These are phyloP conservation scores for Dujonia santamariae DNA, from an alignment of 1,139 yeast species.

Conservation along the genomic window DNA sequence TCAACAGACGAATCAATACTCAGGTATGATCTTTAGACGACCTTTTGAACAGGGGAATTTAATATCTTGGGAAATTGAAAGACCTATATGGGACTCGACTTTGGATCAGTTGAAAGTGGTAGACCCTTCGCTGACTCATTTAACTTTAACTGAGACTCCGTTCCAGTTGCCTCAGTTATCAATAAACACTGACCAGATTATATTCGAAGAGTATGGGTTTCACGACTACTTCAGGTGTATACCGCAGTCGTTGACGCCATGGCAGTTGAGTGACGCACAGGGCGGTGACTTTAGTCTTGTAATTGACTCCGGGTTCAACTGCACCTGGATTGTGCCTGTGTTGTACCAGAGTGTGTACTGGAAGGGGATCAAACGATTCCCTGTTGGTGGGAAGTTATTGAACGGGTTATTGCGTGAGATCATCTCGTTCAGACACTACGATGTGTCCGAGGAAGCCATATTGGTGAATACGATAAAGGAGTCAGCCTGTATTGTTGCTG, in stretches of 20 bases:
- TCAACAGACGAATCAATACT: constrained; percentile 62
- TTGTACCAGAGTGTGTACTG: constrained; percentile 76
- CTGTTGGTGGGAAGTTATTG: constrained; percentile 81
- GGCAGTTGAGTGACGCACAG: constrained; percentile 27
- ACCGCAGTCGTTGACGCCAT: constrained; percentile 71
- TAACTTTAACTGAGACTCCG: constrained; percentile 74
- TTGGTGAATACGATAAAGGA: constrained; percentile 86
- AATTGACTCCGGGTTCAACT: constrained; percentile 83
- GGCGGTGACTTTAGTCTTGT: constrained; percentile 59
- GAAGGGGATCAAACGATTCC: constrained; percentile 71
- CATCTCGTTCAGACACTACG: constrained; percentile 87
- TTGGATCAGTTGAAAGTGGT: constrained; percentile 26
- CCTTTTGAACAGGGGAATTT: constrained; percentile 89
- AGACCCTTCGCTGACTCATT: constrained; percentile 48
- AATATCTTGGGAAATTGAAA: constrained; percentile 89
- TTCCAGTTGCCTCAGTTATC: constrained; percentile 81
- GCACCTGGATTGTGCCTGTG: constrained; percentile 86
- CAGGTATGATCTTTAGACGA: constrained; percentile 72
- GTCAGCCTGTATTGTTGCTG: constrained; percentile 68
- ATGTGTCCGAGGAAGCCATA: constrained; percentile 87
- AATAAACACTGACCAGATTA: constrained; percentile 82
- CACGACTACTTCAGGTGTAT: constrained; percentile 58
- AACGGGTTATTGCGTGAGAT: constrained; percentile 82
- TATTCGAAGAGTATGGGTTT: constrained; percentile 92
- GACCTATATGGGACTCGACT: constrained; percentile 89